A percentile compares a stretch with the other conserved stretches of the same genome.
Conservation (phyloP, 2,329 filamentous ascomycete genomes). For the Stemphylium vesicarium region DNA sequence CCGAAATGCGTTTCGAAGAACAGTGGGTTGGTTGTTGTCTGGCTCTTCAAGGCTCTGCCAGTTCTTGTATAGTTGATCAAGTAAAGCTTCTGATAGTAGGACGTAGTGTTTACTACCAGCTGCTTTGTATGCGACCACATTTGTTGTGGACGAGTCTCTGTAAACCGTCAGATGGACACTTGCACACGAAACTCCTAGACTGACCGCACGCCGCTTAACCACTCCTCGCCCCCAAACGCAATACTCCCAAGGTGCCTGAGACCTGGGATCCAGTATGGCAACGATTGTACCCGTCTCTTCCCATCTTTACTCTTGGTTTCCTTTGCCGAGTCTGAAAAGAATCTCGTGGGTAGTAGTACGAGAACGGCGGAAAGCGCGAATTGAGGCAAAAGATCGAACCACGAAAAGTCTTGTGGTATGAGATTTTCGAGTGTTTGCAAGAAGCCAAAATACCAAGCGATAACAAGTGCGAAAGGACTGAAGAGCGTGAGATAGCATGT, state of each 20-base stretch:
- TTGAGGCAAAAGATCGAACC: slow-evolving; percentile 40
- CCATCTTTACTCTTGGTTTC: slow-evolving; percentile 30
- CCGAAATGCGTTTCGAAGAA: slow-evolving; percentile 39
- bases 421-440: slow-evolving; percentile 23
- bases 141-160: slow-evolving; percentile 47
- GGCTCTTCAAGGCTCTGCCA: slow-evolving; percentile 26
- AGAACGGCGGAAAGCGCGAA: slow-evolving; percentile 36
- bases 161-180: slow-evolving; percentile 11
- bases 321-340: slow-evolving; percentile 32
- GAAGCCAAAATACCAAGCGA: slow-evolving; percentile 33
- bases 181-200: neutral
- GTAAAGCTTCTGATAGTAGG: slow-evolving; percentile 57
- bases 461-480: slow-evolving; percentile 38
- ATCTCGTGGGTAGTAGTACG: slow-evolving; percentile 37
- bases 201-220: slow-evolving; percentile 54
- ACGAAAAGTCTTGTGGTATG: slow-evolving; percentile 32
- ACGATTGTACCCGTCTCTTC: slow-evolving; percentile 53
- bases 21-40: slow-evolving; percentile 24
- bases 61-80: slow-evolving; percentile 40
- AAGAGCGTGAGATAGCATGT: slow-evolving; percentile 38
- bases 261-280: slow-evolving; percentile 67
- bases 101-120: slow-evolving; percentile 59
- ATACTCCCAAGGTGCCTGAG: slow-evolving; percentile 62
- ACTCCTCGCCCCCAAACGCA: slow-evolving; percentile 53
- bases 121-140: slow-evolving; percentile 58